Conservation (phyloP, 768 basidiomycete genomes). For the Lanmaoa rubissima region DNA sequence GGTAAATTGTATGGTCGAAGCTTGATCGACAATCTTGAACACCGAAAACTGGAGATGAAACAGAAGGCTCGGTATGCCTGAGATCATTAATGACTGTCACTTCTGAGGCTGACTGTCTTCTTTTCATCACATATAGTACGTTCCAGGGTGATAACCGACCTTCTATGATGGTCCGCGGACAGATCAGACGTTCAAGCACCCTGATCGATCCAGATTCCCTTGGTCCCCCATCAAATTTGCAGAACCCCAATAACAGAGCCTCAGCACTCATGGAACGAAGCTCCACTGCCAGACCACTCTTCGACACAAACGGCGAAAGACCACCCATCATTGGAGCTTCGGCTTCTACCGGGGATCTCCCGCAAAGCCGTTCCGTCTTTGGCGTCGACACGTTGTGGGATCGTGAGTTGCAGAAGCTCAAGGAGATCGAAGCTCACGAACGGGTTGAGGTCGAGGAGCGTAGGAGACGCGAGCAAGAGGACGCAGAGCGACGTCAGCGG, state of each 20-base stretch:
- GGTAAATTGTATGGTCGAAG: conserved; percentile 86
- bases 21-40: conserved; percentile 87
- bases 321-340: conserved; percentile 31
- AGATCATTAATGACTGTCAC: background rate
- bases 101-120: conserved; percentile 6
- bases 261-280: conserved; percentile 44
- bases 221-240: conserved; percentile 45
- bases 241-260: conserved; percentile 44
- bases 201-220: conserved; percentile 72
- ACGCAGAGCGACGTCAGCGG: conserved; percentile 36
- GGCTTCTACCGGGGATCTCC: conserved; percentile 32
- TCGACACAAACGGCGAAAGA: conserved; percentile 54
- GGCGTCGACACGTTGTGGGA: conserved; percentile 95
- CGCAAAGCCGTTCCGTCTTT: conserved; percentile 76
- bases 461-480: conserved; percentile 44
- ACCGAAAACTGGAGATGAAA: conserved; percentile 77
- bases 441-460: conserved; percentile 53
- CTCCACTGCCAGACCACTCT: conserved; percentile 63
- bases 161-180: conserved; percentile 85
- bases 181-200: conserved; percentile 55
- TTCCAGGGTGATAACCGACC: conserved; percentile 88
- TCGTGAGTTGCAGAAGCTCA: conserved; percentile 77
- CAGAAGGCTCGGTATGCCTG: conserved; percentile 74
- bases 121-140: conserved; percentile 46
- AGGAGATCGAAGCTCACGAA: conserved; percentile 72